A percentile compares a stretch with the other conserved stretches of the same genome.
These are phyloP conservation scores for Canavalia gladiata DNA, from an alignment of 306 rosid species.

Conservation along the genomic window DNA sequence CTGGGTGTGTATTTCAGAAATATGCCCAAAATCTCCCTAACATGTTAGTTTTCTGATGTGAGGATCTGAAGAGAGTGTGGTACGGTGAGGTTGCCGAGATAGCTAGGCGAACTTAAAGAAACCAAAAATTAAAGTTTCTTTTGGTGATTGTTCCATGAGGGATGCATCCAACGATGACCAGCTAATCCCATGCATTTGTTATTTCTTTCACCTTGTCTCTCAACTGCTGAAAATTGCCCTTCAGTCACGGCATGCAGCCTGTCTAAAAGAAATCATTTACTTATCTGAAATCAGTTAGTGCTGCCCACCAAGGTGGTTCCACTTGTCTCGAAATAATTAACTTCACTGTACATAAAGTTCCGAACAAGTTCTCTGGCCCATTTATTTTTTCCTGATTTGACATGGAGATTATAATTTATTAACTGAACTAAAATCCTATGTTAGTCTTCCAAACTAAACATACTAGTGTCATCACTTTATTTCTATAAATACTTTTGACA, in stretches of 20 bases:
- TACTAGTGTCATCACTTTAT: conserved; percentile 4
- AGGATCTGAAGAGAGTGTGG: background rate
- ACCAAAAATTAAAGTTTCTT: background rate
- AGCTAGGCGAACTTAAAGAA: background rate
- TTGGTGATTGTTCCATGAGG: background rate
- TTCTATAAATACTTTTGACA: conserved; percentile 35
- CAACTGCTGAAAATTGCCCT: conserved; percentile 26
- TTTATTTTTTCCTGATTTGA: conserved; percentile 17
- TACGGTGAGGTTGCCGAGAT: conserved; percentile 1
- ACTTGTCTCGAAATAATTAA: conserved; percentile 11
- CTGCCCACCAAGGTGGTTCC: conserved; percentile 48
- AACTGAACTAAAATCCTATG: background rate
- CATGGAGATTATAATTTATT: conserved; percentile 1
- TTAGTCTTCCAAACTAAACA: background rate
- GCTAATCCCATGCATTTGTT: background rate
- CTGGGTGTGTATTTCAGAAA: background rate
- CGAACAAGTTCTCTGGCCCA: conserved; percentile 17
- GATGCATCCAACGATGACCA: background rate
- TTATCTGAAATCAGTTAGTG: conserved; percentile 37
- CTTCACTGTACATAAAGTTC: background rate
- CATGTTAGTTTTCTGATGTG: background rate
- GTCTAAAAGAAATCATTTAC: conserved; percentile 35
- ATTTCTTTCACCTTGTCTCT: conserved; percentile 14
- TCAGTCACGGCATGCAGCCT: conserved; percentile 35
- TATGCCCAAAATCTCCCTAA: background rate